Evolutionary conservation across 2,329 filamentous ascomycete genomes (phyloP).

Genomic region (Coniochaeta prunicola): DNA sequence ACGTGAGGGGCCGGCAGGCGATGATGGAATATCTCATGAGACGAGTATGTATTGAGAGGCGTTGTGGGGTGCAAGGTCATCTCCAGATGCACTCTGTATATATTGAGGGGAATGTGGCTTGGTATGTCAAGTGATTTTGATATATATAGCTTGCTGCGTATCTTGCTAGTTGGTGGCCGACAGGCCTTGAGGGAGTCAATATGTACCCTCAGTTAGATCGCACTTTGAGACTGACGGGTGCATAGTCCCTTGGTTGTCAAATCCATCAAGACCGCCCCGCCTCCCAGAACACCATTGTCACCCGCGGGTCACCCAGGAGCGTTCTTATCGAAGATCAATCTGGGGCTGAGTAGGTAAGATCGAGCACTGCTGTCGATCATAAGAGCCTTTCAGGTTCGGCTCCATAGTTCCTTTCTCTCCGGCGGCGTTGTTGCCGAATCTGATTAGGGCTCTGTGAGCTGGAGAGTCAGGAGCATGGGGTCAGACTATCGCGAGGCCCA

Average conservation of each 20-base stretch:
- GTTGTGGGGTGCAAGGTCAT: neutral
- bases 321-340: neutral
- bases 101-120: neutral
- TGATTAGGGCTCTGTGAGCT: neutral
- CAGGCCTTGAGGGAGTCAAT: no score
- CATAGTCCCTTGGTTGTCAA: neutral
- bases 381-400: neutral
- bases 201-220: neutral
- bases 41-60: neutral
- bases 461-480: no score
- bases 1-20: neutral
- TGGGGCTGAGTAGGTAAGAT: neutral
- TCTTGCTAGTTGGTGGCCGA: no score
- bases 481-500: neutral
- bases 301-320: neutral
- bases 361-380: neutral
- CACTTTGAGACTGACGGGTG: neutral
- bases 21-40: neutral
- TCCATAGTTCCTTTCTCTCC: neutral
- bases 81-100: neutral
- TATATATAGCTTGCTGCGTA: neutral
- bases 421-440: slow-evolving; percentile 13
- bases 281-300: neutral
- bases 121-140: neutral
- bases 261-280: neutral